Evolutionary conservation across 768 basidiomycete genomes (phyloP), one percentile per base, ranked within the genome.

Genomic region (Galerina marginata): DNA sequence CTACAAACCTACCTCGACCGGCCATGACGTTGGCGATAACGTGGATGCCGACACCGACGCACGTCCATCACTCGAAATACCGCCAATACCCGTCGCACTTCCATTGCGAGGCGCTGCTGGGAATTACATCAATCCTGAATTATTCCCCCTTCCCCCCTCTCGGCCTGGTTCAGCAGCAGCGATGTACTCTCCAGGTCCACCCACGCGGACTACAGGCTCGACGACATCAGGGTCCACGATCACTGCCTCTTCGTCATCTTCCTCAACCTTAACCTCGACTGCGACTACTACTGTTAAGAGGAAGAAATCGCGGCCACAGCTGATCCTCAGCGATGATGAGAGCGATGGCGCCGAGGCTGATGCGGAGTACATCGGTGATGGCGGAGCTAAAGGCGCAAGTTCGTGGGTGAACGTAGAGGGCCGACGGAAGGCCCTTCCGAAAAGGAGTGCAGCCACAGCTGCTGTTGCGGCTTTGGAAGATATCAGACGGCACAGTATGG

Each of bases 311-410:
- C 79, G 83, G 38, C 79, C 81, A 4, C 79, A 79, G 61, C 49
- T 81, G 14, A 54, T 61, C 23, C 36, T 71, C 16, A 74, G 77
- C 1, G 79, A 81, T 36, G 81, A 84, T 1, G 87, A 89, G 56
- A 87, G 86, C 63, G 90, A 88, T 38, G 88, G 86, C 1, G 83
- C 80, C n/a, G 84, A 91, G 63, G 89, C 88, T 3, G 90, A 91
- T 69, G 88, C 80, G 16, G 90, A 91, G 71, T 87, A 79, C 57
- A 74, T 81, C 10, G 64, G 62, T 15, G 75, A 72, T 42, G 64
- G 67, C 39, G 67, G 68, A 55, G 64, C 62, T 25, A 65, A 60
- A 62, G 73, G 58, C 7, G 56, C 59, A 42, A 63, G 59, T 20
- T 67, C 73, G 26, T 87, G 86, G 84, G 76, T 82, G 46, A 86